Evolutionary conservation across 108 stramenopile species (phyloP).

Genomic region (Mediolabrus comicus): DNA sequence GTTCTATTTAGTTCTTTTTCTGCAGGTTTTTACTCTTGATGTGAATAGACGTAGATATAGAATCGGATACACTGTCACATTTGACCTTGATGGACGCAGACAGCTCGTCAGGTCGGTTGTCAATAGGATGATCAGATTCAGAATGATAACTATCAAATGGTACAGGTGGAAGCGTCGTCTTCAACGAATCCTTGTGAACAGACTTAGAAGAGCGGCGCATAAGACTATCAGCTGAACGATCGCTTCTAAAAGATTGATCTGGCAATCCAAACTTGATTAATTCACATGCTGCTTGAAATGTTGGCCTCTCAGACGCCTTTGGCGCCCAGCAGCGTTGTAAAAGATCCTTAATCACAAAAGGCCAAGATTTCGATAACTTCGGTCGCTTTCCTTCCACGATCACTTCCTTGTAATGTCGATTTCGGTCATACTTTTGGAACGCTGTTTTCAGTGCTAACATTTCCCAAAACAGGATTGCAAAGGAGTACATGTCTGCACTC

Average conservation of each 20-base stretch:
- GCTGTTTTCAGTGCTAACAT: conserved; percentile 34
- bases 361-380: conserved; percentile 28
- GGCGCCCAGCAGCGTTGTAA: conserved; percentile 33
- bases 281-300: conserved; percentile 23
- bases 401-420: conserved; percentile 25
- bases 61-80: conserved; percentile 3
- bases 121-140: conserved; percentile 8
- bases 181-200: not conserved
- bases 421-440: conserved; percentile 24
- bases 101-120: not conserved
- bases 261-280: conserved; percentile 41
- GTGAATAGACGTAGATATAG: conserved; percentile 6
- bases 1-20: too few species aligned
- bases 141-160: not conserved
- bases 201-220: conserved; percentile 9
- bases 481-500: conserved; percentile 38
- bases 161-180: not conserved
- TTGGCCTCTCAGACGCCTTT: conserved; percentile 18
- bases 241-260: not conserved
- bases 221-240: conserved; percentile 8
- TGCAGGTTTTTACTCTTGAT: not conserved
- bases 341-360: conserved; percentile 25
- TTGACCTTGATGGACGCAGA: not conserved
- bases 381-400: conserved; percentile 38
- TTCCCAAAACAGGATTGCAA: conserved; percentile 39